Percentiles rank a stretch among this genome's conserved stretches.
phyloP scores from a whole-genome alignment of 805 yeast genomes.

The Maudiozyma turicensis region DNA sequence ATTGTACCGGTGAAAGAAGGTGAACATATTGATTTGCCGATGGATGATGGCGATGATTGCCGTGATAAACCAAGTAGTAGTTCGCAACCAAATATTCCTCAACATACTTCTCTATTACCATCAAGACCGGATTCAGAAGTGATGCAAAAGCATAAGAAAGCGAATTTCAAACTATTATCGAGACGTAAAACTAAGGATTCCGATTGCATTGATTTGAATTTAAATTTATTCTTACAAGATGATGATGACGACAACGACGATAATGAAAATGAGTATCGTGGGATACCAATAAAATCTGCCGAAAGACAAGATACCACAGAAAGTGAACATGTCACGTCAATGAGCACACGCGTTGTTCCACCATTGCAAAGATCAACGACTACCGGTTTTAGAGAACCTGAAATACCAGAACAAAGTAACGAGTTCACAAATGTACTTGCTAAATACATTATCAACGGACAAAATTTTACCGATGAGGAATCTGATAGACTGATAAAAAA shows the following conservation, averaged over 20 bases:
- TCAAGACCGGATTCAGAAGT: neutral
- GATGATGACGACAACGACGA: neutral
- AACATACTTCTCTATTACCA: no score
- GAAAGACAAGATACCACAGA: neutral
- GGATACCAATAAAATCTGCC: neutral
- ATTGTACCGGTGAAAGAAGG: no score
- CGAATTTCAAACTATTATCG: neutral
- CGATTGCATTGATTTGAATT: slow-evolving; percentile 9
- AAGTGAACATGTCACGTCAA: no score
- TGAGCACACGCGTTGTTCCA: neutral
- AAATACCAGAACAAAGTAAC: neutral
- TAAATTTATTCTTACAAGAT: slow-evolving; percentile 9
- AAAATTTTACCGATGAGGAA: slow-evolving; percentile 15
- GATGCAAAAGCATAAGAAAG: neutral
- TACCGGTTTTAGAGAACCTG: neutral
- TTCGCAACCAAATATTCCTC: neutral
- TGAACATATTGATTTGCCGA: no score
- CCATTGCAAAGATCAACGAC: neutral
- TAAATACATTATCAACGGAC: slow-evolving; percentile 17
- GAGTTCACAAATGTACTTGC: slow-evolving; percentile 2
- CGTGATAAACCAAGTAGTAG: neutral
- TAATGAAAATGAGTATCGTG: no score
- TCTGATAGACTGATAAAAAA: slow-evolving; percentile 8
- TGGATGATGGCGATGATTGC: neutral
- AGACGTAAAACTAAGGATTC: neutral